Conservation (phyloP, 495 filamentous ascomycete species). For the Aspergillus diversus region DNA sequence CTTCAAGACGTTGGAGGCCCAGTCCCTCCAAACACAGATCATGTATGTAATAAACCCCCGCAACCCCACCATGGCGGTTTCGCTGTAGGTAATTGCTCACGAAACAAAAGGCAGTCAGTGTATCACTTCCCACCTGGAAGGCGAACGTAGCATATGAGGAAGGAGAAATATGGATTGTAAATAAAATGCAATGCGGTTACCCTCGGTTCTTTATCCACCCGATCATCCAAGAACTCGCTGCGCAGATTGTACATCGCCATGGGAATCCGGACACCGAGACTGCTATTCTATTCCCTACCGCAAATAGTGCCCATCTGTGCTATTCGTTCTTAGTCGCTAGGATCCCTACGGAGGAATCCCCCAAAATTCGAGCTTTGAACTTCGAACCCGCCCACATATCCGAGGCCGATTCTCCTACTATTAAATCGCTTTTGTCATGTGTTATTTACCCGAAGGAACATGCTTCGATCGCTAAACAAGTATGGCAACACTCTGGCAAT, state of each 20-base stretch:
- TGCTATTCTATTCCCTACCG: slow-evolving; percentile 81
- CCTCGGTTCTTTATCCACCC: slow-evolving; percentile 94
- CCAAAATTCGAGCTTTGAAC: slow-evolving; percentile 65
- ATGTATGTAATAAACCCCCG: slow-evolving; percentile 49
- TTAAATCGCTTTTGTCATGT: slow-evolving; percentile 64
- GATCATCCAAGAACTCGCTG: slow-evolving; percentile 73
- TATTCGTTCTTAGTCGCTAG: slow-evolving; percentile 68
- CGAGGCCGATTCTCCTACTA: slow-evolving; percentile 30
- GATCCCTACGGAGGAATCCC: slow-evolving; percentile 47
- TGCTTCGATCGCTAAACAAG: slow-evolving; percentile 76
- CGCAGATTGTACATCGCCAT: slow-evolving; percentile 64
- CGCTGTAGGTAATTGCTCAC: slow-evolving; percentile 8
- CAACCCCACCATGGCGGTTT: slow-evolving; percentile 11
- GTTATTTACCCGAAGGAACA: slow-evolving; percentile 70
- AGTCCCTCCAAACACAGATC: slow-evolving; percentile 56
- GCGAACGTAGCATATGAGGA: slow-evolving; percentile 93
- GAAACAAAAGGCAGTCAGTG: slow-evolving; percentile 78
- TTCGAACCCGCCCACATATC: slow-evolving; percentile 58
- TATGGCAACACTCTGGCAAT: slow-evolving; percentile 97
- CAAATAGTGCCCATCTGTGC: slow-evolving; percentile 67
- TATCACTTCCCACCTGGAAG: slow-evolving; percentile 93
- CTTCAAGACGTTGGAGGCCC: slow-evolving; percentile 47
- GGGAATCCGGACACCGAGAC: slow-evolving; percentile 62
- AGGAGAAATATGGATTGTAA: slow-evolving; percentile 81
- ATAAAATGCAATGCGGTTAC: slow-evolving; percentile 88